Evolutionary conservation across 805 yeast genomes (phyloP), one percentile per base, ranked within the genome.

Genomic region (Myxozyma neglecta): DNA sequence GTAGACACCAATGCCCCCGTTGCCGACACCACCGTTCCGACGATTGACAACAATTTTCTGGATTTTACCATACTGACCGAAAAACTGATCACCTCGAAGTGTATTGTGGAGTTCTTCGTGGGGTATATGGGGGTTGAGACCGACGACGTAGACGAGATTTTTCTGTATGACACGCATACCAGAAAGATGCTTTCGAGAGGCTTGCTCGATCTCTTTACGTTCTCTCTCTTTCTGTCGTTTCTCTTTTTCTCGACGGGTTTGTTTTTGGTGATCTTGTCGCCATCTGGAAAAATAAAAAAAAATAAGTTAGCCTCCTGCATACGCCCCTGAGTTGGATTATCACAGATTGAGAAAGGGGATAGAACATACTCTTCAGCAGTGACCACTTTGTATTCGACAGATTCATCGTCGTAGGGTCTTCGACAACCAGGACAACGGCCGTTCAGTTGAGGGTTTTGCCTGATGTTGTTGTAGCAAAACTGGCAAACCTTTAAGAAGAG

Each of bases 351-450:
- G 6, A 20, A 32, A 44, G 47, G 36, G 39, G 29, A 20, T 32
- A 14, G 39, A 16, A 61, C 70, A 20, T 63, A 65, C 71, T 94
- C 99, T 69, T 94, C 99, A 8, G 93, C 82, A 1, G 94, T 83
- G 56, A 94, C 80, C 53, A 85, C 83, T 64, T 85, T 87, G 75
- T 92, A 94, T 73, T 90, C 96, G 34, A 94, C 97, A 62, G 85
- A 85, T 67, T 90, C 96, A 72, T 94, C 99, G 68, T 91, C 97
- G 74, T 94, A 94, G 24, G 87, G 83, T 64, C 99, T 81, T 72
- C 99, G 88, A 76, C 99, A 94, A 1, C 96, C 98, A 1, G 99
- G 99, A 77, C 99, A 94, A 68, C 90, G 84, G 2, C 97, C 98
- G 73, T 92, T 92, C 65, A 93, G 79, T 73, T 94, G 97, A 1